phyloP scores from a whole-genome alignment of 345 rosid genomes.

The Combretum micranthum region DNA sequence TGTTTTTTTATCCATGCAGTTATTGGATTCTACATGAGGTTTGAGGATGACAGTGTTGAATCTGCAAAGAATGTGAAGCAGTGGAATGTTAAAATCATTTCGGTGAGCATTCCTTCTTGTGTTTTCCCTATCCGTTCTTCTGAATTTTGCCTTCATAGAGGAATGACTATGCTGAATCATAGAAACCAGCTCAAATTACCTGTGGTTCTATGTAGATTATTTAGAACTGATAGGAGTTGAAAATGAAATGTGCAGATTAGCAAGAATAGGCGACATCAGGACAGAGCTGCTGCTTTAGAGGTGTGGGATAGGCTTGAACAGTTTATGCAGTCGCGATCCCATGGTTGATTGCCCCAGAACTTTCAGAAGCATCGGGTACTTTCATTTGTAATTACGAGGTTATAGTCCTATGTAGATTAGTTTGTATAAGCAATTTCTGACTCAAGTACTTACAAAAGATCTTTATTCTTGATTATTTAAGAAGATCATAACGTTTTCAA shows the following conservation, averaged over 20 bases:
- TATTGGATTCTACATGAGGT: constrained; percentile 84
- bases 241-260: constrained; percentile 61
- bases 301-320: constrained; percentile 94
- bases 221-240: constrained; percentile 4
- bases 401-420: too few species aligned
- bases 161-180: not conserved
- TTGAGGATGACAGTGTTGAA: constrained; percentile 95
- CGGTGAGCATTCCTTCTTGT: constrained; percentile 37
- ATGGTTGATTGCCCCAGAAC: constrained; percentile 34
- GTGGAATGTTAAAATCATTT: constrained; percentile 97
- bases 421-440: not conserved
- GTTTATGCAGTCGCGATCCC: constrained; percentile 81
- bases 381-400: constrained; percentile 4
- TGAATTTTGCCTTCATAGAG: constrained; percentile 1
- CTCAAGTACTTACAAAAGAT: too few species aligned
- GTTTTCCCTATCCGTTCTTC: not conserved
- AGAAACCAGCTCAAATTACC: not conserved
- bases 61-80: constrained; percentile 91
- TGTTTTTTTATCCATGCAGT: constrained; percentile 40
- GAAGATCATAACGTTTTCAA: too few species aligned
- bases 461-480: too few species aligned
- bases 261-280: constrained; percentile 93
- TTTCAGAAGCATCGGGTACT: constrained; percentile 8
- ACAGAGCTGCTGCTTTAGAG: constrained; percentile 92
- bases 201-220: not conserved